Conservation (phyloP, 2,329 filamentous ascomycete species). For the Trichoderma guizhouense region DNA sequence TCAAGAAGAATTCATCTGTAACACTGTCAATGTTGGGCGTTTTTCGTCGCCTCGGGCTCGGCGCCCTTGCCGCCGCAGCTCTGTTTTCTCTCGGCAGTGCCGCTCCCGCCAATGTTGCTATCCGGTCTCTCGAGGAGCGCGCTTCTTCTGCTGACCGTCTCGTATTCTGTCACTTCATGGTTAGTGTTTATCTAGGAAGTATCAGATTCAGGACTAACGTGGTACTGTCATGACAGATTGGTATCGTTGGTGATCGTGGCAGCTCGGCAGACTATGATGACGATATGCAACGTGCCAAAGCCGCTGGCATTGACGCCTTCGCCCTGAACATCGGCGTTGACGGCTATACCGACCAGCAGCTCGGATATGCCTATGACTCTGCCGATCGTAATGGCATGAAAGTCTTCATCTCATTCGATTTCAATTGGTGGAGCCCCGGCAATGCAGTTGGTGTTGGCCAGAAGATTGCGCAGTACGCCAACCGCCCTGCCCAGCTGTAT, state of each 20-base stretch:
- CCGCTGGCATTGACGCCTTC: conserved; percentile 45
- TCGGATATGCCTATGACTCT: conserved; percentile 46
- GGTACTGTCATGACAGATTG: not conserved
- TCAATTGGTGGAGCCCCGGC: conserved; percentile 43
- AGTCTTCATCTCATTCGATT: conserved; percentile 56
- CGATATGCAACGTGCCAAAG: conserved; percentile 45
- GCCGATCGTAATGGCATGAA: conserved; percentile 47
- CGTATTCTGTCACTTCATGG: conserved; percentile 45
- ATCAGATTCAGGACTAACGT: not conserved
- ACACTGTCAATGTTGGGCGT: conserved; percentile 11
- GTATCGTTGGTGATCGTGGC: conserved; percentile 38
- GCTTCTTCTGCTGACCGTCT: not conserved
- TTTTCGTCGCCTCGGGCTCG: conserved; percentile 21
- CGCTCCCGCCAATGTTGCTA: conserved; percentile 6
- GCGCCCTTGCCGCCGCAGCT: conserved; percentile 19
- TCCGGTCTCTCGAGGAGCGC: conserved; percentile 14
- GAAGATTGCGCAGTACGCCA: conserved; percentile 45
- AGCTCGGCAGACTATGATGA: conserved; percentile 44
- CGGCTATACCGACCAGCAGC: conserved; percentile 41
- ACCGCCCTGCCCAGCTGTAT: conserved; percentile 43
- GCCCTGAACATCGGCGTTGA: conserved; percentile 49
- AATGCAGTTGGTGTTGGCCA: conserved; percentile 41
- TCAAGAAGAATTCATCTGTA: not conserved
- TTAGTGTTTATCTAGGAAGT: conserved; percentile 13
- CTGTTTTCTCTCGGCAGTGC: conserved; percentile 16